Conservation (phyloP, 805 yeast species). For the Barnettozyma californica region DNA sequence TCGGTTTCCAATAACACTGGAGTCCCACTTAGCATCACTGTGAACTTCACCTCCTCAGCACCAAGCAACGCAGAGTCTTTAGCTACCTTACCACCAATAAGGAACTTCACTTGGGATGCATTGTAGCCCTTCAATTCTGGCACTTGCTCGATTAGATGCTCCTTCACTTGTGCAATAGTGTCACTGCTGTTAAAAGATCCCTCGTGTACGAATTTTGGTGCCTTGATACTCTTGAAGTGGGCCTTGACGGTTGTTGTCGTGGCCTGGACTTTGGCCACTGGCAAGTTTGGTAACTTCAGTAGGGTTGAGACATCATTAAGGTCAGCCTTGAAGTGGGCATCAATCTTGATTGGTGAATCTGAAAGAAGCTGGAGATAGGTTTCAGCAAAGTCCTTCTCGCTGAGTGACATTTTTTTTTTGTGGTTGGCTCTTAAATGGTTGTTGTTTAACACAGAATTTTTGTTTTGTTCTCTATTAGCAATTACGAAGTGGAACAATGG, state of each 20-base stretch:
- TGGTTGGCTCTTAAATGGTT: neutral
- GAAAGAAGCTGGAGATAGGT: constrained; percentile 17
- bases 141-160: constrained; percentile 14
- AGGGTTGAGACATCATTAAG: constrained; percentile 33
- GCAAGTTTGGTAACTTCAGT: constrained; percentile 40
- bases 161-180: constrained; percentile 31
- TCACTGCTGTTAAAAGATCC: constrained; percentile 23
- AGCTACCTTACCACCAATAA: constrained; percentile 58
- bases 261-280: constrained; percentile 31
- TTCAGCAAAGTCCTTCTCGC: constrained; percentile 19
- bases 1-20: neutral
- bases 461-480: neutral
- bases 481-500: neutral
- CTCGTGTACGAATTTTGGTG: constrained; percentile 56
- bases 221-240: constrained; percentile 59
- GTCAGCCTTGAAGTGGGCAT: constrained; percentile 28
- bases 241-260: constrained; percentile 17
- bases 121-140: constrained; percentile 29
- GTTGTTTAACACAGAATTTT: neutral
- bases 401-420: constrained; percentile 11
- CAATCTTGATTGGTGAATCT: constrained; percentile 10
- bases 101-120: constrained; percentile 41
- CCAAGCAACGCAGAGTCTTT: constrained; percentile 41
- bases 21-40: constrained; percentile 32
- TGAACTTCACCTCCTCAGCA: constrained; percentile 32